Evolutionary conservation across 2,329 filamentous ascomycete species (phyloP).

Genomic region (Fusarium fracticaudum): DNA sequence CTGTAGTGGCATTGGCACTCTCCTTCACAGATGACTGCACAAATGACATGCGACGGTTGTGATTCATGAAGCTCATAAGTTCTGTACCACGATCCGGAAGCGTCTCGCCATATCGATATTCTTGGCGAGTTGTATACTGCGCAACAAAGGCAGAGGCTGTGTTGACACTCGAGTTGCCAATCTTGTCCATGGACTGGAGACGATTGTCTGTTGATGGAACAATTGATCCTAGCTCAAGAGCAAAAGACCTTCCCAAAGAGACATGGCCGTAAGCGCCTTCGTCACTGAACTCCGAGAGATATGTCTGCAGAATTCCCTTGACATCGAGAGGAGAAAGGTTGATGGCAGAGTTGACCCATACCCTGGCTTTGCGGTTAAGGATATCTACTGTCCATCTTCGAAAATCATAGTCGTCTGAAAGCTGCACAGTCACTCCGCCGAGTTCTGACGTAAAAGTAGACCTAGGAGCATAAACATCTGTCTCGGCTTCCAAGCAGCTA

Average conservation of each 20-base stretch:
- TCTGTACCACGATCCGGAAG: slow-evolving; percentile 74
- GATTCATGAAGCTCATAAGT: slow-evolving; percentile 69
- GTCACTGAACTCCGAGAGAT: slow-evolving; percentile 93
- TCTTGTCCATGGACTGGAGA: slow-evolving; percentile 80
- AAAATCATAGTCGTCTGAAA: slow-evolving; percentile 93
- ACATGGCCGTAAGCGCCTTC: slow-evolving; percentile 91
- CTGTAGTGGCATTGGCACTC: slow-evolving; percentile 67
- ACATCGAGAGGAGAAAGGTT: slow-evolving; percentile 90
- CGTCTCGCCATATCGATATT: slow-evolving; percentile 88
- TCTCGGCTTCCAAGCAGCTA: slow-evolving; percentile 92
- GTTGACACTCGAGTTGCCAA: slow-evolving; percentile 81
- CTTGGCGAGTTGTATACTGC: slow-evolving; percentile 95
- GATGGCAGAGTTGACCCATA: slow-evolving; percentile 83
- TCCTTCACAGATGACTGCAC: slow-evolving; percentile 62
- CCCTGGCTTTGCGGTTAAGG: slow-evolving; percentile 78
- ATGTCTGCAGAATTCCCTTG: slow-evolving; percentile 94
- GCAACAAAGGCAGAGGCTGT: slow-evolving; percentile 96
- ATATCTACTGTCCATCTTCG: slow-evolving; percentile 81
- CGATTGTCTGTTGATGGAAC: slow-evolving; percentile 89
- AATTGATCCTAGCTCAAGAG: slow-evolving; percentile 87
- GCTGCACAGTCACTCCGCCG: slow-evolving; percentile 82
- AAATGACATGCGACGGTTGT: slow-evolving; percentile 63
- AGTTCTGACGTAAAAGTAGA: slow-evolving; percentile 81
- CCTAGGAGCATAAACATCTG: slow-evolving; percentile 89
- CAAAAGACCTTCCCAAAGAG: slow-evolving; percentile 92